Base-by-base conservation (phyloP, 768 basidiomycete genomes). In the Leccinum arenicola region DNA sequence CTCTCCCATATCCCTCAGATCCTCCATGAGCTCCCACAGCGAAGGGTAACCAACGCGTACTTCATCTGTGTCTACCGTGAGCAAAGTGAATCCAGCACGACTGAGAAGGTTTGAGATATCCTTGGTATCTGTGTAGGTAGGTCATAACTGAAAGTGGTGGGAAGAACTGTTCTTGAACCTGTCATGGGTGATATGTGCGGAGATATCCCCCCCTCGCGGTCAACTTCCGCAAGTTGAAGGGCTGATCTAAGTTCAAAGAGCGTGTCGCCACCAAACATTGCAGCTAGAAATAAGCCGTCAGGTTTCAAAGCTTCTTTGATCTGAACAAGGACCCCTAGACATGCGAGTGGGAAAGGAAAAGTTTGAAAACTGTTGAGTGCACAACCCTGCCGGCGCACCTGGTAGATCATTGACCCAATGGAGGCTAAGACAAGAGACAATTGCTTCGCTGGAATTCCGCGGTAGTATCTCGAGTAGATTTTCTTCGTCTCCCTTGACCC, bases 371-470 rank as follows among this genome's bases (percentile, higher is more conserved):
- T 21, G 49, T 23, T 23, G 52, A 6, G 23, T 38, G 12, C 4
- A 53, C n/a, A 47, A 47, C n/a, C 6, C 3, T 23, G 6, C 38
- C 31, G 50, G 66, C 80, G 27, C 33, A 92, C 95, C 94, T 61
- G 95, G 96, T 6, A 99, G 82, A 75, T 99, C 97, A 66, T 98
- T 98, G 12, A 97, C 85, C 97, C 97, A 99, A 62, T 99, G 97
- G 47, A 98, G 79, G 65, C 87, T 89, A 4, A 97, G 81, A 70
- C 93, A 95, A 12, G 93, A 95, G 25, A 97, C 86, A 50, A 98
- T 84, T 17, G 91, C 93, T 68, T 98, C 96, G 69, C 95, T 89
- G 14, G 93, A 91, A 60, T 89, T 82, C 3, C 78, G 84, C 5
- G 81, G 77, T 11, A 98, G 76, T 19, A 78, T 72, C 47, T 83